phyloP scores from a whole-genome alignment of 1,284 basidiomycete genomes.

The Leccinum huronense region DNA sequence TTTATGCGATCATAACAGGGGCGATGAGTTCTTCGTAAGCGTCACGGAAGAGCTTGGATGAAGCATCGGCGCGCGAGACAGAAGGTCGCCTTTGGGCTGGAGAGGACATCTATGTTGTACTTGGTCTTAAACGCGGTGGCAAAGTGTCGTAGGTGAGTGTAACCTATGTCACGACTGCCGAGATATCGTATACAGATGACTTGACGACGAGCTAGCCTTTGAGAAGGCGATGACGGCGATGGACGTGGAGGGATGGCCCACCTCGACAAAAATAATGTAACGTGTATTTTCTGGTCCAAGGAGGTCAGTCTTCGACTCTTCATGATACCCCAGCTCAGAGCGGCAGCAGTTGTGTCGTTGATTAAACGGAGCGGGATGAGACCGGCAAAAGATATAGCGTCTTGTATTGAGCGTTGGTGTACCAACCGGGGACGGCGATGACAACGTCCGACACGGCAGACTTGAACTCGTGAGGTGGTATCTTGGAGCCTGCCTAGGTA shows the following conservation, averaged over 20 bases:
- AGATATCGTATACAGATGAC: background rate
- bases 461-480: no score
- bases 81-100: slow-evolving; percentile 89
- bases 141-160: slow-evolving; percentile 53
- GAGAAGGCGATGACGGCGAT: slow-evolving; percentile 86
- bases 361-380: background rate
- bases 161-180: background rate
- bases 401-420: slow-evolving; percentile 81
- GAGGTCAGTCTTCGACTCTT: background rate
- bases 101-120: slow-evolving; percentile 93
- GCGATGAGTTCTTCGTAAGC: slow-evolving; percentile 90
- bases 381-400: slow-evolving; percentile 74
- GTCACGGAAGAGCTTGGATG: slow-evolving; percentile 89
- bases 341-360: background rate
- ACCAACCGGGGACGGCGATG: slow-evolving; percentile 94
- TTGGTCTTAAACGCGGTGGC: slow-evolving; percentile 86
- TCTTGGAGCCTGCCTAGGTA: no score
- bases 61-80: slow-evolving; percentile 81
- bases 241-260: slow-evolving; percentile 87
- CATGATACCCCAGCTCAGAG: background rate
- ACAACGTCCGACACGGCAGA: slow-evolving; percentile 50
- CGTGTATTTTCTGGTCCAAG: slow-evolving; percentile 37
- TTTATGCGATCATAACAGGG: slow-evolving; percentile 88
- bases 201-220: slow-evolving; percentile 79
- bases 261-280: slow-evolving; percentile 88